phyloP scores from a whole-genome alignment of 2,329 filamentous ascomycete genomes.

The Colletotrichum orbiculare region DNA sequence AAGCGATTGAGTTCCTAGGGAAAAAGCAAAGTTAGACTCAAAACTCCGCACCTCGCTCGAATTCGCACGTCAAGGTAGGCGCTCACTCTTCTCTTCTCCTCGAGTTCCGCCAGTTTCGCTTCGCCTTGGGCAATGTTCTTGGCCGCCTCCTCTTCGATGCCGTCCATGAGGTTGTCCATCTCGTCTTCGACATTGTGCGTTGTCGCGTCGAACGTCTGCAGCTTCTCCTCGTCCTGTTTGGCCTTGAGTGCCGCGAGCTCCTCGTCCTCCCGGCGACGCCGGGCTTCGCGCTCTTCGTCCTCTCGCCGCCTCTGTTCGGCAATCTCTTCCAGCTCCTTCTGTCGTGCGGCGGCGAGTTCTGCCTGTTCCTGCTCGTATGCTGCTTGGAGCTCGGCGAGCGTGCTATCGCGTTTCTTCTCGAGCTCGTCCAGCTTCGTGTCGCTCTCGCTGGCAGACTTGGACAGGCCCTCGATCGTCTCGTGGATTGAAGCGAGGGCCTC shows the following conservation, averaged over 20 bases:
- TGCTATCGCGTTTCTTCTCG: constrained; percentile 50
- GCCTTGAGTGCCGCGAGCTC: constrained; percentile 42
- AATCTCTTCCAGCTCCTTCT: constrained; percentile 46
- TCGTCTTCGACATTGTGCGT: constrained; percentile 49
- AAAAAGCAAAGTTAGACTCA: constrained; percentile 2
- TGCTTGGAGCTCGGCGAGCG: constrained; percentile 45
- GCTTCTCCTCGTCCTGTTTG: constrained; percentile 46
- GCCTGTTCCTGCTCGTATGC: constrained; percentile 47
- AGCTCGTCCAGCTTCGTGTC: constrained; percentile 51
- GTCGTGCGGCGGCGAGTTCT: constrained; percentile 44
- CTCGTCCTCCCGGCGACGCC: constrained; percentile 50
- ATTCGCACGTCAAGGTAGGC: not conserved
- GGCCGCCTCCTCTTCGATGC: constrained; percentile 46
- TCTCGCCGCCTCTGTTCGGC: constrained; percentile 50
- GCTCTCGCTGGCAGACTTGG: constrained; percentile 43
- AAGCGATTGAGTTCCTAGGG: constrained; percentile 54
- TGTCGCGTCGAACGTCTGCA: constrained; percentile 44
- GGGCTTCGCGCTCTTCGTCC: constrained; percentile 53
- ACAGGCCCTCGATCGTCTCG: constrained; percentile 48
- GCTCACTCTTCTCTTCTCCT: constrained; percentile 46
- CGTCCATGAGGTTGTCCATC: constrained; percentile 48
- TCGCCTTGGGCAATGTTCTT: constrained; percentile 46
- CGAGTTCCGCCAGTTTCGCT: constrained; percentile 46
- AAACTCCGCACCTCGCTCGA: constrained; percentile 6
- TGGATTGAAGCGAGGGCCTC: constrained; percentile 54